These are phyloP conservation scores for Entamoeba moshkovskii DNA, from an alignment of 208 protist species.

Conservation along the genomic window DNA sequence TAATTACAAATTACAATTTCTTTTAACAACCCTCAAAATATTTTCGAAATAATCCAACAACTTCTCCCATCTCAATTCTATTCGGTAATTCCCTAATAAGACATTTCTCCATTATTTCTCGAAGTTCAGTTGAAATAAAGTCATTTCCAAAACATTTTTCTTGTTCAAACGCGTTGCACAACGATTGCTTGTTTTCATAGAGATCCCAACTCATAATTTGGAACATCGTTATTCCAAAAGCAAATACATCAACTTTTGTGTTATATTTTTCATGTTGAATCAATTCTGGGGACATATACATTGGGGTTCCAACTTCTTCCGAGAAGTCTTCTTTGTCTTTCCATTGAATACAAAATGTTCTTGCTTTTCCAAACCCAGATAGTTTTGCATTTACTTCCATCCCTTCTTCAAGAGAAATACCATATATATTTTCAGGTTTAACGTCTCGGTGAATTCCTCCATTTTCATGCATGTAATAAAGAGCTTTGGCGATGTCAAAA, in stretches of 20 bases:
- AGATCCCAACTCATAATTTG: background rate
- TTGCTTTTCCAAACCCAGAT: background rate
- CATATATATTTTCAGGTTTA: background rate
- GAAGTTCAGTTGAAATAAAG: no score
- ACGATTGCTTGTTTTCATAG: no score
- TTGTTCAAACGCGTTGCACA: no score
- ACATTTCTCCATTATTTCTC: no score
- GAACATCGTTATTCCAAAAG: background rate
- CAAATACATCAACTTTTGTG: slow-evolving; percentile 33
- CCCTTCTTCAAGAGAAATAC: background rate
- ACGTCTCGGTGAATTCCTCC: background rate
- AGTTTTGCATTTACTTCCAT: background rate
- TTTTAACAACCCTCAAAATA: no score
- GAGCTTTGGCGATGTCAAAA: background rate
- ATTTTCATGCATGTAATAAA: background rate
- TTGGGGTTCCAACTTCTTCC: slow-evolving; percentile 28
- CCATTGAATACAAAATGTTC: background rate
- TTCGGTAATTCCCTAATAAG: no score
- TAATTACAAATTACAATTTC: no score
- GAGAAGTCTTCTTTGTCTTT: background rate
- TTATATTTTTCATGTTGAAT: background rate
- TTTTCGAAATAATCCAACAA: no score
- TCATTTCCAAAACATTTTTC: no score
- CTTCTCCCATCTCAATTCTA: no score
- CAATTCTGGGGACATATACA: slow-evolving; percentile 43